phyloP scores from a whole-genome alignment of 2,329 filamentous ascomycete genomes.

The Xylariomycetidae sp. region DNA sequence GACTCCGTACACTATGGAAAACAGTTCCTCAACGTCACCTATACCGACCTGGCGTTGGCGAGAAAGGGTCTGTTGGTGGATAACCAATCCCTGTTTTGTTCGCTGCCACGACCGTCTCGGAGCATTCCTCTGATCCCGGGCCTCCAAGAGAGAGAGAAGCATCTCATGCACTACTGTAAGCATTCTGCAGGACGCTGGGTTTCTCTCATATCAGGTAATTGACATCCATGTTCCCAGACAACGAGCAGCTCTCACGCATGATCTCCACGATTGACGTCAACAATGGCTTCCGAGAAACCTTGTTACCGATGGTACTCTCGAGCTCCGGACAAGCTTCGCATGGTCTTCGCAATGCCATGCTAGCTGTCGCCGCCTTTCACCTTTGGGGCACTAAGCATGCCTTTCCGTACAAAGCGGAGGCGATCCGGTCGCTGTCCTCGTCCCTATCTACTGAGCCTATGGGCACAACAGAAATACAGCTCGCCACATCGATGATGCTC shows the following conservation, averaged over 20 bases:
- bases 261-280: slow-evolving; percentile 40
- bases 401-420: slow-evolving; percentile 35
- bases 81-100: slow-evolving; percentile 17
- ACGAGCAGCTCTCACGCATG: slow-evolving; percentile 34
- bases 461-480: slow-evolving; percentile 30
- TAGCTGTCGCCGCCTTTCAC: slow-evolving; percentile 39
- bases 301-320: slow-evolving; percentile 40
- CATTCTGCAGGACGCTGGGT: no score
- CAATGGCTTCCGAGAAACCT: slow-evolving; percentile 40
- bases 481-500: slow-evolving; percentile 44
- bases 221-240: no score
- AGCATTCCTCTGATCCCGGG: slow-evolving; percentile 23
- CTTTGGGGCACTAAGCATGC: slow-evolving; percentile 32
- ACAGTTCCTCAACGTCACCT: slow-evolving; percentile 34
- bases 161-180: slow-evolving; percentile 27
- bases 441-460: slow-evolving; percentile 28
- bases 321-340: slow-evolving; percentile 26
- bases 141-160: slow-evolving; percentile 23
- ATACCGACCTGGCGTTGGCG: slow-evolving; percentile 29
- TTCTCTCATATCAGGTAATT: no score
- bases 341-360: slow-evolving; percentile 37
- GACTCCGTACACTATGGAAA: slow-evolving; percentile 26
- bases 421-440: slow-evolving; percentile 33
- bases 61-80: slow-evolving; percentile 24
- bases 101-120: slow-evolving; percentile 21